Evolutionary conservation across 1,139 yeast genomes (phyloP), one percentile per base, ranked within the genome.

Genomic region (Zygosaccharomyces pseudobailii): DNA sequence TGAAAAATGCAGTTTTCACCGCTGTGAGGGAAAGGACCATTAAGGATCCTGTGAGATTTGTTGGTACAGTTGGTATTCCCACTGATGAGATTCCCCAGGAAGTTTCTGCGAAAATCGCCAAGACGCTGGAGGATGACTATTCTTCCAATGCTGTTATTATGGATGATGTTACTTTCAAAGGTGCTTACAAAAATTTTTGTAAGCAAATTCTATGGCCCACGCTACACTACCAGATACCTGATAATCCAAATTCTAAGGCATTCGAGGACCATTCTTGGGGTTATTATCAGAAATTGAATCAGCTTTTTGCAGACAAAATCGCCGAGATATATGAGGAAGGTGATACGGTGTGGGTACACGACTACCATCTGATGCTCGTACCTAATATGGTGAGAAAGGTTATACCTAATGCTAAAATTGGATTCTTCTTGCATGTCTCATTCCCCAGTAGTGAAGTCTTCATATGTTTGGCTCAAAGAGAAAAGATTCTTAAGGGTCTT

Each of bases 151-250:
- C 89, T 0, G 86, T 89, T 3, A 80, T 80, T 55, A 83, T 90
- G 1, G 78, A 79, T 55, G 97, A 92, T 66, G 68, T 78, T 20
- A 81, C 89, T 0, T 87, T 88, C 59, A 86, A 85, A 57, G 97
- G 97, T 20, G 96, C 89, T 60, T 92, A 92, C 67, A 79, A 80
- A 50, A 87, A 88, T 42, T 92, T 85, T 63, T 90, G 97, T 65
- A 92, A 92, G 65, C 95, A 89, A 61, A 87, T 92, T 39, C 72
- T 92, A 53, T 92, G 98, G 97, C 98, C 98, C 23, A 87, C 97
- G 2, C 74, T 94, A 55, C 98, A 92, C 63, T 94, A 92, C 64
- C 96, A 92, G 66, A 88, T 90, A 38, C 98, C 98, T 0, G 97
- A 92, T 66, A 84, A 89, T 59, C 95, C 97, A 43, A 87, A 86